Evolutionary conservation across 2,329 filamentous ascomycete genomes (phyloP), one percentile per base, ranked within the genome.

Genomic region (Teratosphaeria gauchensis): DNA sequence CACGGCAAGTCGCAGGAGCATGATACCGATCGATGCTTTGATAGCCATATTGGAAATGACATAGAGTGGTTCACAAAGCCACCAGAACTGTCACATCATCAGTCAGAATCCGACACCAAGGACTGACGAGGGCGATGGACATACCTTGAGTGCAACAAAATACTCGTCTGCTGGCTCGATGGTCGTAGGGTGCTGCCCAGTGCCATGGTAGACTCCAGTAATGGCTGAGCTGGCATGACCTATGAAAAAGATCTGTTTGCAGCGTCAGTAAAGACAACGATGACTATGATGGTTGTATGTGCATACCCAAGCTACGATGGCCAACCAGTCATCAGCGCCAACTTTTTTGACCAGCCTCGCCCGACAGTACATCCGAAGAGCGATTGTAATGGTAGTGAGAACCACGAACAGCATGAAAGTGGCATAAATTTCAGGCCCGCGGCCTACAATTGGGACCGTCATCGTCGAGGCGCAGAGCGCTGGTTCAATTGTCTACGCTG

Each of bases 81-180:
- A 80, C 64, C 69, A 63, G 53, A 78, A 81, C 66, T 77, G 14
- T 35, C 33, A 35, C 3, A 7, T 6, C 2, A 7, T 35, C 14
- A 35, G 33, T 9, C 33, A 9, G 24, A 28, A 11, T 35, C 33
- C 8, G 6, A 2, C 33, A 2, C 33, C 14, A 35, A 7, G 2
- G 33, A 35, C 2, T 2, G 33, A 14, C 14, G 9, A 9, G 9
- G 2, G 14, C 33, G 14, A 14, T 14, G 33, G 3, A 35, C 16
- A 16, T n/a, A 46, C 12, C 38, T 16, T 46, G 14, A 46, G 38
- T 16, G 38, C 38, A 16, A 46, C 38, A n/a, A 46, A 46, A 12
- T 46, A 46, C 12, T 46, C 38, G 12, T 46, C 38, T n/a, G 38
- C 12, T n/a, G 38, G 38, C 38, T 46, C n/a, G 38, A 46, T 19